Evolutionary conservation across 192 early-diverging fungal species (phyloP), one percentile per base, ranked within the genome.

Genomic region (Pilaira anomala): DNA sequence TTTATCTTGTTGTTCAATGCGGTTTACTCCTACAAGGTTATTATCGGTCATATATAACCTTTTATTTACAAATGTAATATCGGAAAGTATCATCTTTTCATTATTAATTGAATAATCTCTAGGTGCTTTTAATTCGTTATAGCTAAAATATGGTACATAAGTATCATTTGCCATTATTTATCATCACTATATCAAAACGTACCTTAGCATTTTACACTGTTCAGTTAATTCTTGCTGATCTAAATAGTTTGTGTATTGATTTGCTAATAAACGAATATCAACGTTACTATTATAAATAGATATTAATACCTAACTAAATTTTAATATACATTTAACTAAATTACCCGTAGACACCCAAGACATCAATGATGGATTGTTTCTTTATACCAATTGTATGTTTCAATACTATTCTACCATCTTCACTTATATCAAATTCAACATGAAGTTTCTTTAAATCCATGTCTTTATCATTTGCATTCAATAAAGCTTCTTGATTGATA

Each of bases 61-160:
- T 21, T 63, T 49, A 40, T 52, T 63, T 41, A 19, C 22, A 52
- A 63, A 63, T 7, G 62, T 50, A 16, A 52, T 49, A 51, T 63
- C 49, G 13, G 50, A 7, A 16, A 63, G n/a, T 21, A 48, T 40
- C 62, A 63, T 63, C n/a, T 28, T 21, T 22, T 19, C 6, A 21
- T 50, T 36, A 13, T 51, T 39, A 36, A 51, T 44, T 11, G 24
- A 30, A 48, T 44, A 40, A 18, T 26, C 25, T 25, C 18, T 48
- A 50, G 62, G 62, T 13, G 48, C 46, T 13, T 29, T 33, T 8
- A 63, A 28, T 39, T 63, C 62, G 3, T 12, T 33, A 52, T 63
- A 63, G 16, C 62, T 63, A 28, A 21, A 46, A 30, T 25, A 7
- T 41, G 33, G 7, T 8, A 5, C 3, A 41, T 33, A 57, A 25